Percentiles rank a stretch among this genome's conserved stretches.
Evolutionary conservation across 768 basidiomycete genomes (phyloP).

Genomic region (Suillus spraguei): DNA sequence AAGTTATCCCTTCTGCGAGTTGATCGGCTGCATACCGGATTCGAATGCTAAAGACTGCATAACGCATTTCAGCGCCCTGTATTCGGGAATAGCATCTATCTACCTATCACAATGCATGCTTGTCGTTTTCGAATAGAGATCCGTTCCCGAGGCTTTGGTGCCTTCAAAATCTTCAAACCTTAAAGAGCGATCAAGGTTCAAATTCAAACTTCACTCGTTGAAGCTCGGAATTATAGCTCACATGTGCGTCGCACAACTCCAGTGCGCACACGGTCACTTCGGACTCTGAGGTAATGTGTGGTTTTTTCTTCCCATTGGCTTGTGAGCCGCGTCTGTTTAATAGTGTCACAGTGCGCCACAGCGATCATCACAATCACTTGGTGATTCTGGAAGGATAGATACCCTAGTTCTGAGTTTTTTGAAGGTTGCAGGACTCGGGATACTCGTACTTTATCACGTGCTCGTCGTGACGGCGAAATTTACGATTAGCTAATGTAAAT

Average conservation of each 20-base stretch:
- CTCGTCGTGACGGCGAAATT: neutral
- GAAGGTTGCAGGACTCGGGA: neutral
- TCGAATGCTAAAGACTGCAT: constrained; percentile 88
- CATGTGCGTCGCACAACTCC: constrained; percentile 93
- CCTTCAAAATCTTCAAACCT: constrained; percentile 87
- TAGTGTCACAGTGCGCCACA: constrained; percentile 50
- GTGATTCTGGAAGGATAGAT: constrained; percentile 71
- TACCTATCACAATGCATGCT: constrained; percentile 88
- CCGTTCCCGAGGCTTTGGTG: constrained; percentile 83
- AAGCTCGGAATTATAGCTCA: constrained; percentile 94
- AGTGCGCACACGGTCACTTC: constrained; percentile 85
- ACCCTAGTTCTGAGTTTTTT: constrained; percentile 62
- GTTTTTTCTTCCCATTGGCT: constrained; percentile 95
- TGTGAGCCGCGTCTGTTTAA: constrained; percentile 97
- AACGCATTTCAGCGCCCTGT: constrained; percentile 94
- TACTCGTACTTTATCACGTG: constrained; percentile 4
- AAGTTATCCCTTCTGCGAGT: constrained; percentile 77
- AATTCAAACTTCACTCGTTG: constrained; percentile 49
- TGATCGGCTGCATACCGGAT: constrained; percentile 76
- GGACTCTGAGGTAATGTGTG: constrained; percentile 94
- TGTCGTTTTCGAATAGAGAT: constrained; percentile 92
- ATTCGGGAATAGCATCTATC: constrained; percentile 98
- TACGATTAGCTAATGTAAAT: no score
- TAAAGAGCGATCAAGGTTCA: neutral
- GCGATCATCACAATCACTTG: constrained; percentile 98